Evolutionary conservation across 1,139 yeast species (phyloP).

Genomic region (Magnusiomyces clavatus): DNA sequence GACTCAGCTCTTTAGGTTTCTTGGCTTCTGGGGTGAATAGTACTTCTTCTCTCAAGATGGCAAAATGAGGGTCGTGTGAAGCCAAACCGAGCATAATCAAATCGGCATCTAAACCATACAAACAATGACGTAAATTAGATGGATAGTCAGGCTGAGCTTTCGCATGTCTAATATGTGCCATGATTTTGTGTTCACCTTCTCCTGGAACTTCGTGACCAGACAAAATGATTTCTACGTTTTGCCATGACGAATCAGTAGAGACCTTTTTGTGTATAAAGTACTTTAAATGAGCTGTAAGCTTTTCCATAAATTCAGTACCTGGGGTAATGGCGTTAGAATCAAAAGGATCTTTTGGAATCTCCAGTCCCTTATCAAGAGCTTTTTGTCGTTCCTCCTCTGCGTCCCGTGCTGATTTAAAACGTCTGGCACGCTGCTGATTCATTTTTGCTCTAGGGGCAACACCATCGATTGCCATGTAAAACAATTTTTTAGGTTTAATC

Average conservation of each 20-base stretch:
- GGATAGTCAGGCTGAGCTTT: conserved; percentile 79
- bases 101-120: conserved; percentile 97
- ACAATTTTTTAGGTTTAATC: conserved; percentile 77
- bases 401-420: conserved; percentile 92
- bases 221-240: conserved; percentile 68
- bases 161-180: conserved; percentile 85
- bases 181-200: conserved; percentile 97
- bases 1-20: conserved; percentile 50
- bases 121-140: conserved; percentile 87
- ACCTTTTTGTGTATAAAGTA: conserved; percentile 89
- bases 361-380: conserved; percentile 55
- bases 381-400: conserved; percentile 66
- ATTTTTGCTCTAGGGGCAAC: conserved; percentile 98
- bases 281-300: conserved; percentile 69
- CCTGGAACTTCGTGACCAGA: conserved; percentile 98
- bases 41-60: conserved; percentile 92
- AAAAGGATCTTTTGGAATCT: conserved; percentile 50
- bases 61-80: conserved; percentile 95
- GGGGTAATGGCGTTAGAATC: conserved; percentile 98
- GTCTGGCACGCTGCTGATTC: conserved; percentile 96
- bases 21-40: conserved; percentile 57
- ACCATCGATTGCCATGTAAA: conserved; percentile 98
- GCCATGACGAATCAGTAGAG: conserved; percentile 87
- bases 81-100: conserved; percentile 91
- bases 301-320: conserved; percentile 96